Base-by-base conservation (phyloP, 305 asterid genomes). In the Fraxinus albicans region DNA sequence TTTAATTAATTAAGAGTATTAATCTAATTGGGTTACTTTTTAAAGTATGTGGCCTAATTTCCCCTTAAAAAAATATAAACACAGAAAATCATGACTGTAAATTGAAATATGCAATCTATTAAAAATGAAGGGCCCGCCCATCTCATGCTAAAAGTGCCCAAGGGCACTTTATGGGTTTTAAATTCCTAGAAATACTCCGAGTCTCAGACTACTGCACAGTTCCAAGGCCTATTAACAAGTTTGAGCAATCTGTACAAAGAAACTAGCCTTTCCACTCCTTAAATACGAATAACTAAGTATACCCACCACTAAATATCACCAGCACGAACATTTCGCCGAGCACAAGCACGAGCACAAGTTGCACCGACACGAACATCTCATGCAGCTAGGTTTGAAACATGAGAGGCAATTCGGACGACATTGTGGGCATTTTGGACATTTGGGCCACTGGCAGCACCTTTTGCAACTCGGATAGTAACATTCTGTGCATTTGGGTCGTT, bases 161-260 rank as follows among this genome's bases (percentile, higher is more conserved):
- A 67, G 27, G 27, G 42, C 82, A 83, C 69, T 77, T 67, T 79
- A 67, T 35, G 76, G 81, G 21, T 81, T 77, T 70, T 40, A 55
- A 79, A 73, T 36, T 65, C 80, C 88, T 85, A 83, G 36, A 86
- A 81, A 79, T 77, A 84, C 89, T 75, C 44, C 78, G 77, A 77
- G 76, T 82, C 82, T 65, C 73, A 83, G 80, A 65, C 83, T 80
- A 87, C 86, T 85, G 82, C 87, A 87, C 83, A 83, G 78, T 75
- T 67, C 77, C 35, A 74, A 85, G 83, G 77, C 29, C 13, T 42
- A 69, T 82, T 60, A 77, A 78, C 86, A 75, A 85, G 83, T 77
- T 78, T 3, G 72, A 42, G 80, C 90, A 88, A 87, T 85, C 97
- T 93, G 87, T 91, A 93, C 93, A 91, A 81, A 84, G 17, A 83